Base-by-base conservation (phyloP, 305 asterid species). In the Nicotiana rustica region DNA sequence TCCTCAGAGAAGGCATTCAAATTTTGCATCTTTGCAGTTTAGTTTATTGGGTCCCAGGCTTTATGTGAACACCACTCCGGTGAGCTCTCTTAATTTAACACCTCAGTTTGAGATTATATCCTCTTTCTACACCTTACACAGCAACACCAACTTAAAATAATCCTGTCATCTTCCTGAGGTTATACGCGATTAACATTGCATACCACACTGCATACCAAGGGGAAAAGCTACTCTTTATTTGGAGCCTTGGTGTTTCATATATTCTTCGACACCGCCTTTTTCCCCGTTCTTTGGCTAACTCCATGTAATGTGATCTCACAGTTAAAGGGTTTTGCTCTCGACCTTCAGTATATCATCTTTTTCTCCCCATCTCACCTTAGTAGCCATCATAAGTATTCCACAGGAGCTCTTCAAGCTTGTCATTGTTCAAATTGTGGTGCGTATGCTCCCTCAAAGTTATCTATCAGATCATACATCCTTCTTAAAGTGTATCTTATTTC, bases 11-110 rank as follows among this genome's bases (percentile, higher is more conserved):
- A 92, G 93, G 86, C 94, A 93, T 83, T 92, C 90, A 85, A 91
- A 88, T 85, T 85, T 91, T 65, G 87, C 94, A 66, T 94, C 99
- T 61, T 86, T 96, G 86, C 99, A 93, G 83, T 96, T 96, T 86
- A 96, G 99, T 91, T 90, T 96, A 81, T 85, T 94, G 93, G 99
- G 99, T 67, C 97, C 98, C 84, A 92, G 88, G 88, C 99, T 96
- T 84, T 91, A 86, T 77, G 87, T 96, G 67, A 96, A 96, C 86
- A 91, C 92, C 65, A 60, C 87, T 47, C 90, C 86, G 92, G 99
- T 94, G 92, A 87, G 80, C 82, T 82, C 70, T 85, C 85, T 70
- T 80, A 79, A 17, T 85, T 78, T 7, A 25, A 29, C 80, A 8
- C 80, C 49, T 75, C 47, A 52, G 55, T 75, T 75, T 75, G 17